Evolutionary conservation across 352 stramenopile genomes (phyloP), one percentile per base, ranked within the genome.

Genomic region (Globisporangium irregulare): DNA sequence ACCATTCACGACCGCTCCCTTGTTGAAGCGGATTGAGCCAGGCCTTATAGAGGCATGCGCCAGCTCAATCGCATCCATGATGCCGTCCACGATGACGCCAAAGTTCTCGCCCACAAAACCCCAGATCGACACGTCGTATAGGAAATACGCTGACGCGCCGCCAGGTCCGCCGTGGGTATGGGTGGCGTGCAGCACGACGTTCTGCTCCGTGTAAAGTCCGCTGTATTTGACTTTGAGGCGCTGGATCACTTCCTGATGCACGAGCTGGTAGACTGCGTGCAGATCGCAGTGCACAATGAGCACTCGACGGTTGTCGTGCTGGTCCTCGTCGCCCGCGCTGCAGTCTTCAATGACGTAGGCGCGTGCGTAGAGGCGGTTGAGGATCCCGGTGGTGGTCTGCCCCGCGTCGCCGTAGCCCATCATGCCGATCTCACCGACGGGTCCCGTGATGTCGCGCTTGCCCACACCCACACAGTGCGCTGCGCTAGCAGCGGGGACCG

Each of bases 131-230:
- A 83, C 51, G 60, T 80, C 73, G 69, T 91, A 96, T 3, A 95
- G 57, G 22, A 86, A 79, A 66, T 96, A 93, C 43, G 89, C 82
- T 3, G 89, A 71, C 12, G 85, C 87, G 6, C 89, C 89, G 46
- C 77, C 87, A 1, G 88, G 86, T 1, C 78, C 84, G 9, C 74
- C 82, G 66, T 97, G 89, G 22, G 88, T 95, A 70, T 97, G 89
- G 1, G 84, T 94, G 20, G 84, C 87, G 56, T 83, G 84, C 0
- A 95, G 72, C 20, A 80, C 71, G 29, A 93, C 70, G 70, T 92
- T 94, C 60, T 91, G 78, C 59, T 76, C 78, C 0, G 73, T 76
- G 76, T 86, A 86, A 9, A 81, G 1, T 6, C 73, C 68, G 38
- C 55, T 58, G 50, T 82, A 84, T 27, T 77, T 77, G 64, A 24